Percentiles rank a stretch among this genome's conserved stretches.
Evolutionary conservation across 169 alveolate genomes (phyloP).

Genomic region (Amoebophrya sp.): DNA sequence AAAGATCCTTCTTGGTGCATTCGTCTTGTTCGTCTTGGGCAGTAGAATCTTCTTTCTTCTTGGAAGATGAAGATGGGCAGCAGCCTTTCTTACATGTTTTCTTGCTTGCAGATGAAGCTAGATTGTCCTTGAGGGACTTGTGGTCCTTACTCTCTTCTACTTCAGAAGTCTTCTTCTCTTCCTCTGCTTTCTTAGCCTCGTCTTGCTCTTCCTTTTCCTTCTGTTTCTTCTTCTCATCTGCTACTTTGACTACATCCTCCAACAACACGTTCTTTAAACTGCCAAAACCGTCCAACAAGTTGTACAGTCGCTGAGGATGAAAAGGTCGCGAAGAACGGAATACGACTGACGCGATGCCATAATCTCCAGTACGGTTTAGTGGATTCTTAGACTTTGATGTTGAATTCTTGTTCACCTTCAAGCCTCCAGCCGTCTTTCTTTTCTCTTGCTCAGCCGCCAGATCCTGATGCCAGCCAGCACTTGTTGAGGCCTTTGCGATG

Average conservation of each 20-base stretch:
- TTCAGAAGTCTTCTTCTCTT: neutral
- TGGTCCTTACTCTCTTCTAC: too few relatives aligned
- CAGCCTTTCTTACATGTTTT: too few relatives aligned
- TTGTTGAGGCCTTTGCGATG: constrained; percentile 34
- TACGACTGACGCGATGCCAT: constrained; percentile 25
- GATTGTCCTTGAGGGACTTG: too few relatives aligned
- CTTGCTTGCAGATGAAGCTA: too few relatives aligned
- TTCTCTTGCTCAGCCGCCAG: too few relatives aligned
- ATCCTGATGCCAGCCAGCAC: constrained; percentile 43
- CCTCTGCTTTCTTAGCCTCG: neutral
- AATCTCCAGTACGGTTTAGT: constrained; percentile 35
- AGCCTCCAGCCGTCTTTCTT: too few relatives aligned
- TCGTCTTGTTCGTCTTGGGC: too few relatives aligned
- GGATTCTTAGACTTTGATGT: neutral
- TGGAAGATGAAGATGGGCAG: too few relatives aligned
- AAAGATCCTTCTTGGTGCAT: neutral
- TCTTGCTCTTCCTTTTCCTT: neutral
- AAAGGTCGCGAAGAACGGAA: constrained; percentile 28
- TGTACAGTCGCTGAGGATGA: constrained; percentile 23
- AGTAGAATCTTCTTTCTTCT: too few relatives aligned
- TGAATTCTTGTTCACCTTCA: constrained; percentile 8
- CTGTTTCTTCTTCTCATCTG: neutral
- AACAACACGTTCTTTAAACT: constrained; percentile 15
- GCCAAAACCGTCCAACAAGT: constrained; percentile 34
- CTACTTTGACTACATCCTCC: neutral